Percentiles rank a stretch among this genome's conserved stretches.
These are phyloP conservation scores for Macaranga tanarius DNA, from an alignment of 441 rosid species.

Conservation along the genomic window DNA sequence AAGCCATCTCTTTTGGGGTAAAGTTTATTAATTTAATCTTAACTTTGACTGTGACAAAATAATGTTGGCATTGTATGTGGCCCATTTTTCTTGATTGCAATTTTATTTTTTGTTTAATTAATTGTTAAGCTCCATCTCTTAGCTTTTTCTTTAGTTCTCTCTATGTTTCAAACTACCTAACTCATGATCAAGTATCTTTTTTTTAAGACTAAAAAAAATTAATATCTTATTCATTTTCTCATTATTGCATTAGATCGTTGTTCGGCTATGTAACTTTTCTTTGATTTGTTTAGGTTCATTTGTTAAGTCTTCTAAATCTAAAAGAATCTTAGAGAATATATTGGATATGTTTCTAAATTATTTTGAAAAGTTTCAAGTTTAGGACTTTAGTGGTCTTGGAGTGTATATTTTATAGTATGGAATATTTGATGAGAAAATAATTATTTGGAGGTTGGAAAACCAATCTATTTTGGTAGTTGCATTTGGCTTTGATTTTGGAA, in stretches of 20 bases:
- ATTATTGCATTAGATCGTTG: slow-evolving; percentile 36
- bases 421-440: background rate
- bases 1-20: slow-evolving; percentile 39
- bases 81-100: slow-evolving; percentile 35
- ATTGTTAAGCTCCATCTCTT: slow-evolving; percentile 37
- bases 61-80: slow-evolving; percentile 27
- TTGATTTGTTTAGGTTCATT: slow-evolving; percentile 16
- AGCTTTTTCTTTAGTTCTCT: slow-evolving; percentile 31
- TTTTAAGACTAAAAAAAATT: slow-evolving; percentile 7
- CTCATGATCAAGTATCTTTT: slow-evolving; percentile 42
- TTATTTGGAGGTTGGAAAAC: slow-evolving; percentile 20
- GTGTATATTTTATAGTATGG: background rate
- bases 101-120: slow-evolving; percentile 15
- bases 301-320: slow-evolving; percentile 37
- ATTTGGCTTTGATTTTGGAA: slow-evolving; percentile 19
- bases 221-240: slow-evolving; percentile 35
- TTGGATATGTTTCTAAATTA: slow-evolving; percentile 24
- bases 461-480: slow-evolving; percentile 15
- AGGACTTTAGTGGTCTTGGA: background rate
- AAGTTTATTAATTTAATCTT: slow-evolving; percentile 16
- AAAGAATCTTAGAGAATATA: slow-evolving; percentile 39
- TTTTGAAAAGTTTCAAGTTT: slow-evolving; percentile 19
- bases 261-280: slow-evolving; percentile 10
- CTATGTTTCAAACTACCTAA: slow-evolving; percentile 41
- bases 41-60: slow-evolving; percentile 46